Percentiles rank a stretch among this genome's conserved stretches.
Conservation (phyloP, 768 basidiomycete species). For the Calocybe gangraenosa region DNA sequence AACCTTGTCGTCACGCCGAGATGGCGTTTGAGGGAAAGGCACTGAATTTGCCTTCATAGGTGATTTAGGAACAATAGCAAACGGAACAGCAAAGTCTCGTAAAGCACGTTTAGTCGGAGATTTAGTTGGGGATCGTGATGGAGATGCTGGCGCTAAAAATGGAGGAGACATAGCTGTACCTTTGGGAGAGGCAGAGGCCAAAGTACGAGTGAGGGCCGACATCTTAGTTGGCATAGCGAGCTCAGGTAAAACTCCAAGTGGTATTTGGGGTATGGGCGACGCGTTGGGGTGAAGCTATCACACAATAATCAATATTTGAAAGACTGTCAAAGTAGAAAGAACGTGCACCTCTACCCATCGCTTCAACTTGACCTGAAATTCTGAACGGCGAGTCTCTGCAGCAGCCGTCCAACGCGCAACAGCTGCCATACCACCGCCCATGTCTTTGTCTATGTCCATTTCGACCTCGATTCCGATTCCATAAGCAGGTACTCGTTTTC, state of each 20-base stretch:
- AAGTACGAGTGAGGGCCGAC: slow-evolving; percentile 63
- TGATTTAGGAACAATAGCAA: slow-evolving; percentile 37
- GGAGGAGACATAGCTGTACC: slow-evolving; percentile 35
- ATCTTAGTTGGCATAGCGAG: slow-evolving; percentile 50
- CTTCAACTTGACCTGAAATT: slow-evolving; percentile 56
- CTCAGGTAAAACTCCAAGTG: slow-evolving; percentile 61
- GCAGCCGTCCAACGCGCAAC: slow-evolving; percentile 84
- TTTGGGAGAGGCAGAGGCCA: slow-evolving; percentile 75
- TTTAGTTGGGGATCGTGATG: slow-evolving; percentile 31
- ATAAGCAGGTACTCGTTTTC: slow-evolving; percentile 72
- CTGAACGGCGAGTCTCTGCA: slow-evolving; percentile 53
- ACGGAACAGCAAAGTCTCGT: slow-evolving; percentile 34
- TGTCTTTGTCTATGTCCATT: slow-evolving; percentile 77
- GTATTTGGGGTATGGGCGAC: slow-evolving; percentile 49
- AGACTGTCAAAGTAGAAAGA: background rate
- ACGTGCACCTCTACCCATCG: slow-evolving; percentile 58
- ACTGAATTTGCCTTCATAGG: slow-evolving; percentile 40
- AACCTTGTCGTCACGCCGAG: slow-evolving; percentile 39
- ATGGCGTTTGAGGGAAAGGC: slow-evolving; percentile 65
- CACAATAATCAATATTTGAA: background rate
- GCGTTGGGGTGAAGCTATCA: slow-evolving; percentile 48
- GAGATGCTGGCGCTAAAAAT: slow-evolving; percentile 40
- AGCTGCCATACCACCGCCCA: slow-evolving; percentile 82
- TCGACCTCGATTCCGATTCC: slow-evolving; percentile 87
- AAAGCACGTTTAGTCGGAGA: slow-evolving; percentile 33